Evolutionary conservation across 2,329 filamentous ascomycete genomes (phyloP), one percentile per base, ranked within the genome.

Genomic region (Monosporascus sp.): DNA sequence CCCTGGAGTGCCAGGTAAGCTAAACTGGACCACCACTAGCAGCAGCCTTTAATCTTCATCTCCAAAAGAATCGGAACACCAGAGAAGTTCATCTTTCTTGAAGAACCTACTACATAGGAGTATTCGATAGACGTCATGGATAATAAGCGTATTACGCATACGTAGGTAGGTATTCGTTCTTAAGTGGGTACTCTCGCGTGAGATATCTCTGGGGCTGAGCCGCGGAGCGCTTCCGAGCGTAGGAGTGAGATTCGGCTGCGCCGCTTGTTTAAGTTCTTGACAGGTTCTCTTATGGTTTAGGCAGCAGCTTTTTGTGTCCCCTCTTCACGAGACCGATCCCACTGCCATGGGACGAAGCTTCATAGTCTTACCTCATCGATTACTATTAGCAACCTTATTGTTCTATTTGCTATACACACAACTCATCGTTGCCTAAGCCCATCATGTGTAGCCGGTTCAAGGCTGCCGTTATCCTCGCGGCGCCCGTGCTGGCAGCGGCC

Each of bases 381-480:
- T 43, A 22, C 51, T 24, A 55, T 56, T 54, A 52, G 45, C 50
- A 45, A 47, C 52, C 56, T 45, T 17, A 16, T 53, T 26, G 48
- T 41, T 54, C 26, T 40, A 51, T 44, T 20, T 47, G 48, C 31
- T 40, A n/a, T 17, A 34, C 16, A 48, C 48, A 46, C 24, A 24
- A 48, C 47, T 50, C 36, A 44, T 61, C 53, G 56, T 49, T 62
- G 58, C 60, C 61, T 64, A 45, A 52, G 57, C 56, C 56, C 48
- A 64, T 50, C 48, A 74, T 74, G 70, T 65, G 63, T 59, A 66
- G 69, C 63, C 65, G 67, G 49, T 52, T 63, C 43, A 63, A 63
- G 66, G 65, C 64, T 55, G 67, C 66, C 56, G 64, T 66, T 53
- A 61, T 73, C 59, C 56, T 73, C 49, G 54, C 68, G 62, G 69